Conservation (phyloP, 495 filamentous ascomycete species). For the Aspergillus olivimuriae region DNA sequence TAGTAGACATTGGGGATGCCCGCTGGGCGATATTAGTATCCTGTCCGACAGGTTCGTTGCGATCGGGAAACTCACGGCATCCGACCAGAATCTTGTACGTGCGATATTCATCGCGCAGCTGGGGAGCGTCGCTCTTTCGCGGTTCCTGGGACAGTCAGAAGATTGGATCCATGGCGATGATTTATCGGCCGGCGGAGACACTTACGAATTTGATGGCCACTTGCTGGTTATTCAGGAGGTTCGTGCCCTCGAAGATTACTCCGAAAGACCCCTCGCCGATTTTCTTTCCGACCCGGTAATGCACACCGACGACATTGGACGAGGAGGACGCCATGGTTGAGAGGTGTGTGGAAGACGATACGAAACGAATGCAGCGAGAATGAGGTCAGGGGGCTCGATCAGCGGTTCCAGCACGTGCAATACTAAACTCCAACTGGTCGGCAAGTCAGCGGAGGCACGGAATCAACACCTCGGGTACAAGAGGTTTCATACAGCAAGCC, state of each 20-base stretch:
- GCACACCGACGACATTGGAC: conserved; percentile 97
- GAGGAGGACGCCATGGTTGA: conserved; percentile 80
- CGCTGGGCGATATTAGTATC: conserved; percentile 43
- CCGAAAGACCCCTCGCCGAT: conserved; percentile 99
- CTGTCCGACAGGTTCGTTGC: too few species aligned
- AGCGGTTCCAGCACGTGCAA: conserved; percentile 28
- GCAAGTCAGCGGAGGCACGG: not conserved
- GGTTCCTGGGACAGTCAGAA: conserved; percentile 64
- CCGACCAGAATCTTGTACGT: conserved; percentile 99
- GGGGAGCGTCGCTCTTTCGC: conserved; percentile 95
- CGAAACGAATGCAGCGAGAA: conserved; percentile 20
- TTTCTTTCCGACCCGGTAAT: conserved; percentile 99
- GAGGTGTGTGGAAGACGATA: conserved; percentile 15
- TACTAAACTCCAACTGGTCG: conserved; percentile 8
- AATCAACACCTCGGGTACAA: not conserved
- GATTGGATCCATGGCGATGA: not conserved
- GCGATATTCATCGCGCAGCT: conserved; percentile 96
- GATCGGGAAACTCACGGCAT: conserved; percentile 93
- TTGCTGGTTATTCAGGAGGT: conserved; percentile 97
- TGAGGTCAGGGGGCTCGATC: conserved; percentile 22
- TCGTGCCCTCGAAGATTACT: conserved; percentile 98
- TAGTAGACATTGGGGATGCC: conserved; percentile 99
- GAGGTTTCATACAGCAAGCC: conserved; percentile 15
- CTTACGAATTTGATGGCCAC: conserved; percentile 99
- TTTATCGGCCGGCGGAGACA: conserved; percentile 15